phyloP scores from a whole-genome alignment of 192 early-diverging fungal genomes.

The Kappamyces sp. region DNA sequence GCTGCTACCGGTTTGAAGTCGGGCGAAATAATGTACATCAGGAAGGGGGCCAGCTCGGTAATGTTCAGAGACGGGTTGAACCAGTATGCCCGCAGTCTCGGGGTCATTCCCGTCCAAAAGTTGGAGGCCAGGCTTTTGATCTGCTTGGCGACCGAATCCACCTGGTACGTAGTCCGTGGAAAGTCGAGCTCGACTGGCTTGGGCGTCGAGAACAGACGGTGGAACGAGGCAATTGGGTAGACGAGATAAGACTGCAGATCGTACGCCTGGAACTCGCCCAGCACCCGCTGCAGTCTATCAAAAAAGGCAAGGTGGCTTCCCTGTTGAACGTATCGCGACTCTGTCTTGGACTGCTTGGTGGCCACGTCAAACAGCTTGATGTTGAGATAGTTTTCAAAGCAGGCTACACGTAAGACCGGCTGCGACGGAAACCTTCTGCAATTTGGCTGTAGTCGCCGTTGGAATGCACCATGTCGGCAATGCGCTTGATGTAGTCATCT shows the following conservation, averaged over 20 bases:
- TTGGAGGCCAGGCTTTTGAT: slow-evolving; percentile 40
- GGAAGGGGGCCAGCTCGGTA: slow-evolving; percentile 55
- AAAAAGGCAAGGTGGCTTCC: slow-evolving; percentile 79
- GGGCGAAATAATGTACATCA: slow-evolving; percentile 75
- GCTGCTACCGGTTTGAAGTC: slow-evolving; percentile 63
- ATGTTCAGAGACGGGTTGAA: slow-evolving; percentile 33
- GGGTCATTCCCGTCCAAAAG: slow-evolving; percentile 42
- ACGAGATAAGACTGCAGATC: slow-evolving; percentile 61
- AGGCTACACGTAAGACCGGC: slow-evolving; percentile 49
- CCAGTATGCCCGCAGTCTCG: slow-evolving; percentile 42
- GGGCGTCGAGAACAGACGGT: slow-evolving; percentile 73
- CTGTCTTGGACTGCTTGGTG: slow-evolving; percentile 16
- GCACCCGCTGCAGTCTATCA: slow-evolving; percentile 58
- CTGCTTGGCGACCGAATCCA: slow-evolving; percentile 38
- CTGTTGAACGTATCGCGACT: slow-evolving; percentile 49
- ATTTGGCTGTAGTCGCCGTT: slow-evolving; percentile 85
- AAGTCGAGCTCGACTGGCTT: slow-evolving; percentile 51
- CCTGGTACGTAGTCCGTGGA: slow-evolving; percentile 73
- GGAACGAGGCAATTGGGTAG: slow-evolving; percentile 67
- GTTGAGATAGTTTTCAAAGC: slow-evolving; percentile 83
- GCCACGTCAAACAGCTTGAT: slow-evolving; percentile 74
- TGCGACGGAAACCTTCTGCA: slow-evolving; percentile 71
- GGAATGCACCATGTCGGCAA: slow-evolving; percentile 45
- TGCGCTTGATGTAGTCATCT: slow-evolving; percentile 3
- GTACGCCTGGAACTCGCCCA: slow-evolving; percentile 41